Percentiles rank a stretch among this genome's conserved stretches.
Conservation (phyloP, 148 eudicot species). For the Arbutus unedo region DNA sequence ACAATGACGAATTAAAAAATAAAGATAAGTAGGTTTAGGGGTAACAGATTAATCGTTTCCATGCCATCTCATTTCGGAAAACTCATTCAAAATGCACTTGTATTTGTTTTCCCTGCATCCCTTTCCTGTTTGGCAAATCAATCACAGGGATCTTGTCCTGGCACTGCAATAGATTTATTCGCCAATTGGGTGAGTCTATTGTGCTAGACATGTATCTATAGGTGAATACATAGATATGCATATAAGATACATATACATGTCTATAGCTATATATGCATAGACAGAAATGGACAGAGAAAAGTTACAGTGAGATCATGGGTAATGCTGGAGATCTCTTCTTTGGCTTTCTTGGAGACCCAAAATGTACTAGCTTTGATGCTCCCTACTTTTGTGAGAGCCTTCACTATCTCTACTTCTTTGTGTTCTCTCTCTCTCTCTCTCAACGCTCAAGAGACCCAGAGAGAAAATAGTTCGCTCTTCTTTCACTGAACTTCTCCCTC, state of each 20-base stretch:
- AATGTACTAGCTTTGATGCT: constrained; percentile 53
- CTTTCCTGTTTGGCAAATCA: neutral
- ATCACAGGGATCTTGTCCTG: neutral
- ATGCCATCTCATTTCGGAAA: neutral
- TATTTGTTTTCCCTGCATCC: neutral
- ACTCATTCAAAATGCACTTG: neutral
- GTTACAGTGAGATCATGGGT: constrained; percentile 47
- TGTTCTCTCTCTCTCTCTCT: neutral
- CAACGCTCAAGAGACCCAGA: neutral
- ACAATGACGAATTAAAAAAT: no score
- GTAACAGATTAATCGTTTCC: neutral
- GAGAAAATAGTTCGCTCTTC: no score
- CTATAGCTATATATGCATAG: neutral
- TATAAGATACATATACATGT: neutral
- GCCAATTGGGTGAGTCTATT: neutral
- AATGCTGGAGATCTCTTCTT: constrained; percentile 63
- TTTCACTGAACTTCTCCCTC: neutral
- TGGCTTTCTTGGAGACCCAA: constrained; percentile 70
- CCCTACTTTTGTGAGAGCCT: constrained; percentile 52
- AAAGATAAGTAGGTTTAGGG: neutral
- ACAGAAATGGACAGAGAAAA: constrained; percentile 5
- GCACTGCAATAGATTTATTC: neutral
- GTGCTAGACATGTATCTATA: neutral
- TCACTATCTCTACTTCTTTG: constrained; percentile 42
- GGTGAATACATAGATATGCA: neutral